Conservation (phyloP, 352 stramenopile species). For the Lagenidium giganteum region DNA sequence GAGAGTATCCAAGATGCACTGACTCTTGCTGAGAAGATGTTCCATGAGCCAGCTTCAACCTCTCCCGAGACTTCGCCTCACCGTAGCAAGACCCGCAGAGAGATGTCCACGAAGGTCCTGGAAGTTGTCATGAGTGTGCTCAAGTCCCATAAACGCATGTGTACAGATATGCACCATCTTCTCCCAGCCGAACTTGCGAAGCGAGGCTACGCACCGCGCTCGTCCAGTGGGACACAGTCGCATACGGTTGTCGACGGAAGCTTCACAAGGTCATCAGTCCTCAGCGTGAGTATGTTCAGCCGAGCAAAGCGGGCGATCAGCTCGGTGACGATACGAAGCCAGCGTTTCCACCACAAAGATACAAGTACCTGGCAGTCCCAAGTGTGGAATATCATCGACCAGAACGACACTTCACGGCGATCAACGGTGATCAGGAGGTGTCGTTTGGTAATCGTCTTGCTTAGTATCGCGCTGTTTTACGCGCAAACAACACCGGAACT, state of each 20-base stretch:
- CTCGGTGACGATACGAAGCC: conserved; percentile 13
- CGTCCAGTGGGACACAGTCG: conserved; percentile 1
- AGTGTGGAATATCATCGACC: conserved; percentile 43
- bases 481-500: conserved; percentile 47
- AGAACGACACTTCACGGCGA: conserved; percentile 23
- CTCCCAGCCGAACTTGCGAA: conserved; percentile 6
- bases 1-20: conserved; percentile 11
- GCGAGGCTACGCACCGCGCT: not conserved
- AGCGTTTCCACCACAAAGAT: conserved; percentile 17
- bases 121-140: conserved; percentile 28
- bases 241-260: conserved; percentile 5
- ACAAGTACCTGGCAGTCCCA: conserved; percentile 22
- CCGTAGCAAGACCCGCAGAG: conserved; percentile 24
- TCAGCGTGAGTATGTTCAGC: conserved; percentile 11
- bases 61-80: conserved; percentile 13
- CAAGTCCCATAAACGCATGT: conserved; percentile 33
- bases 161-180: conserved; percentile 24
- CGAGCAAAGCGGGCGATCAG: conserved; percentile 21
- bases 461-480: conserved; percentile 49
- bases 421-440: conserved; percentile 21
- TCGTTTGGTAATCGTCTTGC: conserved; percentile 27
- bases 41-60: not conserved
- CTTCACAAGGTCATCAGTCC: conserved; percentile 7
- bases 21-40: conserved; percentile 10
- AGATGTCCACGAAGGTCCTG: conserved; percentile 23